Conservation (phyloP, 2,329 filamentous ascomycete genomes). For the Calonectria leucothoes region DNA sequence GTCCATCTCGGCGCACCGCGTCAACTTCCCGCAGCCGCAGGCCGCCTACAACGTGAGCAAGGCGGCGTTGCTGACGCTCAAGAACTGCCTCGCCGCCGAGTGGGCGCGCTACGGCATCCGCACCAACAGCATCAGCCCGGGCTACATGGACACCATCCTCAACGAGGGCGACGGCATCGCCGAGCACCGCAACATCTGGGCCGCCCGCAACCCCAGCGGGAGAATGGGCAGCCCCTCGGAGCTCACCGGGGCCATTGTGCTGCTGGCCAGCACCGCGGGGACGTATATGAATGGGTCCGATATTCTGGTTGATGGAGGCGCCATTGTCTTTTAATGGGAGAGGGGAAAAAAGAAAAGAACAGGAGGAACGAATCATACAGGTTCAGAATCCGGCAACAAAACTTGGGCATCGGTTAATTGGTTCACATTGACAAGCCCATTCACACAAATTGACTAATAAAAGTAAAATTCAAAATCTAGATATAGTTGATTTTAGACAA, state of each 20-base stretch:
- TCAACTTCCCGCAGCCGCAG: constrained; percentile 81
- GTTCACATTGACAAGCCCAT: neutral
- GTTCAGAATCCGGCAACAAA: neutral
- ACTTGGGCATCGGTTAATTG: no score
- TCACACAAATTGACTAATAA: neutral
- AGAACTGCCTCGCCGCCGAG: constrained; percentile 64
- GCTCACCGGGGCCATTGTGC: constrained; percentile 68
- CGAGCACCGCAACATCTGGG: constrained; percentile 66
- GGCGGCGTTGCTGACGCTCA: constrained; percentile 72
- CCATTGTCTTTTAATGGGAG: constrained; percentile 2
- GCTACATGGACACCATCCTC: constrained; percentile 82
- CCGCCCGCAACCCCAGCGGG: constrained; percentile 68
- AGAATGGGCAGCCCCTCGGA: constrained; percentile 73
- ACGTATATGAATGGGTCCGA: constrained; percentile 75
- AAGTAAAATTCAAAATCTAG: neutral
- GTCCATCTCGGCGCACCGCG: constrained; percentile 74
- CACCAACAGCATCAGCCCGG: constrained; percentile 76
- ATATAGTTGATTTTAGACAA: neutral
- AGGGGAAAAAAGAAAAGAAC: neutral
- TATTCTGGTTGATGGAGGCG: constrained; percentile 70
- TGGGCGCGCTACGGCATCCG: constrained; percentile 78
- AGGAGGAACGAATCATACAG: no score
- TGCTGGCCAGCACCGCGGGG: constrained; percentile 69
- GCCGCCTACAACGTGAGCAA: constrained; percentile 79
- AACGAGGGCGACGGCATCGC: constrained; percentile 73